Conservation (phyloP, 179 eudicot species). For the Gypsophila paniculata region DNA sequence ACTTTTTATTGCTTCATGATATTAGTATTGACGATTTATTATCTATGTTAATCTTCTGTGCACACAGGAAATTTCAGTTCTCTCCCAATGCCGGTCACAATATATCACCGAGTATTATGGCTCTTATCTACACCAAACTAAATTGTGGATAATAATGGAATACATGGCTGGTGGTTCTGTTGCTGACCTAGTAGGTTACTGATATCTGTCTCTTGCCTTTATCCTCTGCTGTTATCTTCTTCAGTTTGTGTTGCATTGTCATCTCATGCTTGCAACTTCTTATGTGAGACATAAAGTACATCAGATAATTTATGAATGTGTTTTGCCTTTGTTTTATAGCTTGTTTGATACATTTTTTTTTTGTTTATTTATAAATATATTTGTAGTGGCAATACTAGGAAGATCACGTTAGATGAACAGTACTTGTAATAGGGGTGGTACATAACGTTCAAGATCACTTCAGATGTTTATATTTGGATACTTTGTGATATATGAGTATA, state of each 20-base stretch:
- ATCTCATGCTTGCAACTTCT: not conserved
- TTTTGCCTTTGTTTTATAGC: too few relatives aligned
- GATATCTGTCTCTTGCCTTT: constrained; percentile 13
- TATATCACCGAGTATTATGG: constrained; percentile 94
- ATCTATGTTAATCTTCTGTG: constrained; percentile 21
- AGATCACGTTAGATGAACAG: too few relatives aligned
- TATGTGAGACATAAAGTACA: not conserved
- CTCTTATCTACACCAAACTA: constrained; percentile 83
- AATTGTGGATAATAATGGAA: constrained; percentile 92
- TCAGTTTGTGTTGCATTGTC: not conserved
- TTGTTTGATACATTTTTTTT: too few relatives aligned
- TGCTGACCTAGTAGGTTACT: constrained; percentile 83
- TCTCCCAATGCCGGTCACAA: constrained; percentile 84
- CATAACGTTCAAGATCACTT: too few relatives aligned
- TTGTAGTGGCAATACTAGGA: too few relatives aligned
- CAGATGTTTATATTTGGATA: too few relatives aligned
- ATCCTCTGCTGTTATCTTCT: constrained; percentile 1
- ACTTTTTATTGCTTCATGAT: not conserved
- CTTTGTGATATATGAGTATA: too few relatives aligned
- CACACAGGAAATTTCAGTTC: constrained; percentile 85
- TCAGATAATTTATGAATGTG: too few relatives aligned
- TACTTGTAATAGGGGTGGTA: too few relatives aligned
- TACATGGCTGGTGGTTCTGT: constrained; percentile 99
- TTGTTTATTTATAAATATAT: too few relatives aligned
- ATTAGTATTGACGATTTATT: not conserved